Percentiles rank a stretch among this genome's conserved stretches.
phyloP scores from a whole-genome alignment of 192 early-diverging fungal genomes.

The Backusella tarrabulga region DNA sequence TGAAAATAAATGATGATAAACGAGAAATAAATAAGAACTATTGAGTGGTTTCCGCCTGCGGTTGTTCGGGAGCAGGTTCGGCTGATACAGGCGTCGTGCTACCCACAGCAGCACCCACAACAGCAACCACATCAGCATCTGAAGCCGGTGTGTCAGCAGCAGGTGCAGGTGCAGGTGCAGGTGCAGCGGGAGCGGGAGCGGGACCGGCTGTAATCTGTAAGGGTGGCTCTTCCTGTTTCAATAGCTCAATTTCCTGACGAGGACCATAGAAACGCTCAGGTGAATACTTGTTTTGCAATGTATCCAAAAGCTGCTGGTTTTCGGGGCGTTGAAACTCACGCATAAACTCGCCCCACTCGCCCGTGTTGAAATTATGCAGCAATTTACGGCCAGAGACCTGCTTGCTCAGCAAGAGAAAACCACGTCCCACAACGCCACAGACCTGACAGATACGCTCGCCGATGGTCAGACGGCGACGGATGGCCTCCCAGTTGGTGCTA shows the following conservation, averaged over 20 bases:
- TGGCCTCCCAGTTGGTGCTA: constrained; percentile 40
- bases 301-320: constrained; percentile 18
- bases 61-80: neutral
- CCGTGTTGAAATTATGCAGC: constrained; percentile 35
- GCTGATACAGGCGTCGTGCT: neutral
- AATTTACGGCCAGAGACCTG: constrained; percentile 38
- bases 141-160: neutral
- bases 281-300: constrained; percentile 23
- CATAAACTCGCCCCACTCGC: constrained; percentile 35
- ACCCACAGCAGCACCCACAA: neutral
- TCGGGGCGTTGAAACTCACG: constrained; percentile 28
- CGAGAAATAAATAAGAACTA: neutral
- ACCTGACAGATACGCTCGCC: constrained; percentile 38
- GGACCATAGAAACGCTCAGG: constrained; percentile 20
- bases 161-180: no score
- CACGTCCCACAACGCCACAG: constrained; percentile 24
- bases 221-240: neutral
- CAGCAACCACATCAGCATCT: neutral
- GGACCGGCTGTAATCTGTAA: neutral
- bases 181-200: no score
- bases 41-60: neutral
- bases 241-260: constrained; percentile 3
- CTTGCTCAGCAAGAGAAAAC: constrained; percentile 28
- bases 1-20: neutral
- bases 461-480: constrained; percentile 39